Base-by-base conservation (phyloP, 2,329 filamentous ascomycete species). In the Colletotrichum sojae region DNA sequence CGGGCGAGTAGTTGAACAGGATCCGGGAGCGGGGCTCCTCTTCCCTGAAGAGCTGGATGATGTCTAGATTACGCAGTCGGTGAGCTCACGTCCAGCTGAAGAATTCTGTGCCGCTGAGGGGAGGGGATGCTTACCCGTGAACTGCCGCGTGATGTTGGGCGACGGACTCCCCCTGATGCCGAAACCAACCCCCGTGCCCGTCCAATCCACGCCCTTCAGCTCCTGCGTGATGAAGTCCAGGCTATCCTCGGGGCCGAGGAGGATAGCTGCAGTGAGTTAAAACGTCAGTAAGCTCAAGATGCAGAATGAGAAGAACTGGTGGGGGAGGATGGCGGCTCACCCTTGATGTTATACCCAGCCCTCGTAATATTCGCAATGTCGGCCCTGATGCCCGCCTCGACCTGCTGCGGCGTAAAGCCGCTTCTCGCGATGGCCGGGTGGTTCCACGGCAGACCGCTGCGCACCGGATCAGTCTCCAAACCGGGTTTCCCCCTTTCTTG, bases 301-400 rank as follows among this genome's bases (percentile, higher is more conserved):
- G 43, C 13, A 0, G 43, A 22, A 22, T 22, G 22, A 22, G 22
- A 22, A 22, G 22, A 22, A 22, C 4, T 22, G 22, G 22, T 2
- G 22, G 22, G 22, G 2, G 46, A 1, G 3, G 10, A 6, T 10
- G n/a, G 18, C 15, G 5, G 8, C 43, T 12, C 6, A 53, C 67
- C 67, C 36, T 69, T 69, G 36, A 69, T 69, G 18, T 69, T 69
- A 4, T 69, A 69, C 12, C 67, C 67, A 12, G 67, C 62, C 20
- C 61, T n/a, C n/a, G 56, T 45, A 13, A 69, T 69, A 4, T 55
- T 55, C 16, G 36, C 46, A 51, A 69, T 61, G 39, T 69, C 67
- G 45, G 55, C 3, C 10, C 62, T 55, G 18, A 69, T 56, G 27
- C 67, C 55, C 36, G 67, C 67, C 25, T 69, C 67, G 15, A 67